Base-by-base conservation (phyloP, 371 early-diverging fungal species). In the Umbelopsis sp. region DNA sequence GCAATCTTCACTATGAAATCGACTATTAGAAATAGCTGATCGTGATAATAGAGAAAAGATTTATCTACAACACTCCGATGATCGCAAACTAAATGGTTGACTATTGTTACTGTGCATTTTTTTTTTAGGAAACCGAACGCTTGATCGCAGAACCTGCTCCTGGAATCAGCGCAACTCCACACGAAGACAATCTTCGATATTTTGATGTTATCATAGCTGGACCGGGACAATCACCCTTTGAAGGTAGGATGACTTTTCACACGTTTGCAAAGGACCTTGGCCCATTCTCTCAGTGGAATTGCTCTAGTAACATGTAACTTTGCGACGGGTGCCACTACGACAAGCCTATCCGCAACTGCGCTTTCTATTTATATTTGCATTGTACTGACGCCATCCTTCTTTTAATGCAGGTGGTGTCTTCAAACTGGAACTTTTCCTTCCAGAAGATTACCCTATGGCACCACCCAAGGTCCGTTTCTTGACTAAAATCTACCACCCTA, bases 401-500 rank as follows among this genome's bases (percentile, higher is more conserved):
- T 50, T 12, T 65, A 10, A 29, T 35, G 8, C 76, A 95, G 98
- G 96, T 68, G 99, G 99, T 20, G 86, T 88, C 20, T 99, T 99
- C 85, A 95, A 91, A 71, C 87, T 99, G 66, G 98, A 98, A 73
- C 86, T 99, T 51, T 96, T 94, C 74, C 84, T 99, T 72, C 97
- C 98, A 53, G 99, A 99, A 69, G 97, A 97, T 46, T 99, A 99
- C 75, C 99, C 99, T 37, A 96, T 97, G 96, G 92, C 93, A 3
- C 98, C 99, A 44, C 99, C 99, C 63, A 97, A 96, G 79, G 96
- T 99, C 52, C 94, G 97, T 44, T 99, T 99, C 80, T 79, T 99
- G 79, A 98, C 99, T 63, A 94, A 94, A 79, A 98, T 99, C 77
- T 99, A 99, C 85, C 99, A 99, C 85, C 99, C 99, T 44, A 99